These are phyloP conservation scores for Casuarina glauca DNA, from an alignment of 306 rosid species.

Conservation along the genomic window DNA sequence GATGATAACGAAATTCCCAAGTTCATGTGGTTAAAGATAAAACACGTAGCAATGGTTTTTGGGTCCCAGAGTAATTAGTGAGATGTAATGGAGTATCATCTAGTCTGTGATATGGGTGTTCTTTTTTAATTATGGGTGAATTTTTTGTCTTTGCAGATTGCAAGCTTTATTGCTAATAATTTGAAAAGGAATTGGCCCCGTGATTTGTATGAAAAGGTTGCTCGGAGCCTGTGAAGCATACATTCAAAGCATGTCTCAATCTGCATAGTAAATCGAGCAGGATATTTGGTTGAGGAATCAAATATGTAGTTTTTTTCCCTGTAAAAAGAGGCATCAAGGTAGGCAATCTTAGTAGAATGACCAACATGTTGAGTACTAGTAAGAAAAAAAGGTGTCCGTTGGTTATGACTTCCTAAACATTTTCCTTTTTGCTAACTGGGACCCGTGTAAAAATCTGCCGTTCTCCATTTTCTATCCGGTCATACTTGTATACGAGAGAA, in stretches of 20 bases:
- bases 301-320: neutral
- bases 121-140: constrained; percentile 16
- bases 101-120: neutral
- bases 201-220: constrained; percentile 88
- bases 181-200: constrained; percentile 88
- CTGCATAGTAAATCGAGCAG: neutral
- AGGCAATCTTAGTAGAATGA: neutral
- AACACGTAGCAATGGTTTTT: neutral
- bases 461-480: neutral
- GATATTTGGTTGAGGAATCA: neutral
- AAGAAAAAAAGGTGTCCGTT: neutral
- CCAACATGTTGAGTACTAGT: neutral
- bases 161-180: constrained; percentile 85
- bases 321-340: neutral
- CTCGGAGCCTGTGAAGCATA: constrained; percentile 70
- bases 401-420: neutral
- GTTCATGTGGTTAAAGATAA: neutral
- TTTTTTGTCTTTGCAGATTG: constrained; percentile 63
- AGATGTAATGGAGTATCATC: neutral
- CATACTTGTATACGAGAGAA: neutral
- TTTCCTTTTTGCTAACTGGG: neutral
- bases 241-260: neutral
- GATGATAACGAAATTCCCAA: neutral
- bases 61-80: neutral
- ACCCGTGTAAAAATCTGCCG: neutral